Percentiles rank a stretch among this genome's conserved stretches.
Evolutionary conservation across 2,329 filamentous ascomycete species (phyloP).

Genomic region (Pyrenochaeta sp.): DNA sequence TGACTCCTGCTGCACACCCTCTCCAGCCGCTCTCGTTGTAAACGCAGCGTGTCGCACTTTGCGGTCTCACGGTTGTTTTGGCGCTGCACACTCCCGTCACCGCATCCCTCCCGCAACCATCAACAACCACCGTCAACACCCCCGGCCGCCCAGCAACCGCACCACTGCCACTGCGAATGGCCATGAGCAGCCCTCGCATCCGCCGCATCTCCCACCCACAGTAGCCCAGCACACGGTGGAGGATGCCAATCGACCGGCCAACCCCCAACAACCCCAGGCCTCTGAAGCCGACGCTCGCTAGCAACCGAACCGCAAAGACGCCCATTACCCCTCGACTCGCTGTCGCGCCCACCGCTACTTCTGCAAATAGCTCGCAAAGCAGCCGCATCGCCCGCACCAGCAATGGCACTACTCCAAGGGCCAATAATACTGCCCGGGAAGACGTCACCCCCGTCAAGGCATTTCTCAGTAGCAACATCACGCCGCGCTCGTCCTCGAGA

Average conservation of each 20-base stretch:
- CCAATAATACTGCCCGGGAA: slow-evolving; percentile 54
- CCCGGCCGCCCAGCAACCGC: slow-evolving; percentile 35
- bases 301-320: slow-evolving; percentile 63
- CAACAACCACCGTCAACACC: slow-evolving; percentile 34
- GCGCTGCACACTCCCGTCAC: slow-evolving; percentile 10
- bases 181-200: slow-evolving; percentile 37
- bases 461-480: slow-evolving; percentile 73
- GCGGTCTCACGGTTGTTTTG: slow-evolving; percentile 23
- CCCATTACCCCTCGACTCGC: slow-evolving; percentile 69
- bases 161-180: slow-evolving; percentile 33
- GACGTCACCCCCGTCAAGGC: slow-evolving; percentile 63
- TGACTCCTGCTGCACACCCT: slow-evolving; percentile 7
- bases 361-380: slow-evolving; percentile 41
- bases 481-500: slow-evolving; percentile 78
- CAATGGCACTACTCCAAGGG: slow-evolving; percentile 38
- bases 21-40: slow-evolving; percentile 20
- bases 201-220: slow-evolving; percentile 21
- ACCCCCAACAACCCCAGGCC: slow-evolving; percentile 64
- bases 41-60: slow-evolving; percentile 13
- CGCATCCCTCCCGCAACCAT: slow-evolving; percentile 9
- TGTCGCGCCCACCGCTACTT: slow-evolving; percentile 39
- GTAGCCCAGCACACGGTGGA: slow-evolving; percentile 28
- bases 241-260: slow-evolving; percentile 50
- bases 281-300: slow-evolving; percentile 74
- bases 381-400: slow-evolving; percentile 36